Evolutionary conservation across 1,284 basidiomycete species (phyloP).

Genomic region (Papiliotrema fonsecae): DNA sequence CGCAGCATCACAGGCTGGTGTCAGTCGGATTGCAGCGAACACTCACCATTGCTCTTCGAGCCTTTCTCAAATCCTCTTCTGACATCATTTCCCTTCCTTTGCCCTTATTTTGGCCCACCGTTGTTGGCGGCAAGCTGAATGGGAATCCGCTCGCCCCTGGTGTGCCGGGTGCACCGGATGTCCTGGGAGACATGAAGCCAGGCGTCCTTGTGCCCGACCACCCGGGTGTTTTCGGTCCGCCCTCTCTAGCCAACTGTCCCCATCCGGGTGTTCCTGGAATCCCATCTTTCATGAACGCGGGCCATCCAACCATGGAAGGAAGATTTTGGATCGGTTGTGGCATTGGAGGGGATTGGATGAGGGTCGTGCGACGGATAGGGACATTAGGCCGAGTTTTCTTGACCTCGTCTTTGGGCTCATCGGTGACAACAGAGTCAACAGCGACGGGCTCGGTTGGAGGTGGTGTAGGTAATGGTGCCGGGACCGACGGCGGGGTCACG

Average conservation of each 20-base stretch:
- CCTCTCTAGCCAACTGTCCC: slow-evolving; percentile 30
- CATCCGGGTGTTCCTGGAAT: slow-evolving; percentile 29
- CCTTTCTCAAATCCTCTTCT: slow-evolving; percentile 40
- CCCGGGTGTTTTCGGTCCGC: slow-evolving; percentile 34
- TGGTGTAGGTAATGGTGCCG: background rate
- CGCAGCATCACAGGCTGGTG: slow-evolving; percentile 43
- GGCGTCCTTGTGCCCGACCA: slow-evolving; percentile 8
- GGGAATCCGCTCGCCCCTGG: slow-evolving; percentile 24
- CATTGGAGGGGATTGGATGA: slow-evolving; percentile 45
- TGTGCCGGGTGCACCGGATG: slow-evolving; percentile 9
- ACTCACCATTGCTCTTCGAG: slow-evolving; percentile 44
- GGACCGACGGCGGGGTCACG: background rate
- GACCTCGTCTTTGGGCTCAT: background rate
- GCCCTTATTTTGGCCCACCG: slow-evolving; percentile 13
- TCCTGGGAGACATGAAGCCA: slow-evolving; percentile 7
- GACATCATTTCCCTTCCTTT: slow-evolving; percentile 20
- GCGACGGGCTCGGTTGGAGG: no score
- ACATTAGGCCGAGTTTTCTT: slow-evolving; percentile 20
- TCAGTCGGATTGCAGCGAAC: slow-evolving; percentile 1
- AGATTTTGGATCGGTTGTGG: slow-evolving; percentile 46
- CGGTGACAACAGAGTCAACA: background rate
- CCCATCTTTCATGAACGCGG: slow-evolving; percentile 16
- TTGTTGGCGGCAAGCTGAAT: slow-evolving; percentile 12
- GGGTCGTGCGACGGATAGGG: slow-evolving; percentile 22
- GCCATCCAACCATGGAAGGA: slow-evolving; percentile 30